Evolutionary conservation across 176 grass and related monocot species (phyloP), one percentile per base, ranked within the genome.

Genomic region (Urochloa ruziziensis): DNA sequence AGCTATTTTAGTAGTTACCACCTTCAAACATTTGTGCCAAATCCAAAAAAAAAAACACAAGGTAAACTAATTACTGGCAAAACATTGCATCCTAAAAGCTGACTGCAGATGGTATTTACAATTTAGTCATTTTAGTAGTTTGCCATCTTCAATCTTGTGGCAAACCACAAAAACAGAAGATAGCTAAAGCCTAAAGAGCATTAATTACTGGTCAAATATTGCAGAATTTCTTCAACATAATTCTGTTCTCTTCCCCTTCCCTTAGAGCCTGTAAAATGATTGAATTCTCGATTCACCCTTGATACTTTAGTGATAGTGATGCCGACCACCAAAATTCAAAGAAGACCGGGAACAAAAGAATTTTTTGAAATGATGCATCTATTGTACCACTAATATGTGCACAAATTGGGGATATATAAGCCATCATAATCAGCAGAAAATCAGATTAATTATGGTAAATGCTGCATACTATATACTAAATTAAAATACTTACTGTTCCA

Each of bases 401-500:
- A 43, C 35, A 83, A 25, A 13, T 40, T 16, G 2, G 35, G 52
- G 17, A 42, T 43, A 62, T 43, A 62, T 53, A 88, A 42, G 53
- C 21, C 12, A 9, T 52, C 19, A 60, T 69, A 15, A 61, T 82
- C 14, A 44, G 39, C 21, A 78, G 11, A 78, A 54, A 23, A 86
- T 77, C 1, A 0, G 27, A 70, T 44, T 63, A 71, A 72, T 52
- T 44, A 48, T 9, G 14, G 10, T 15, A 69, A 25, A 65, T 69
- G 19, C 59, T 58, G 13, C 0, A 60, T 12, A 51, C 36, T 11
- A 57, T 23, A 56, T 29, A 56, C 36, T 74, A 74, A 29, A 47
- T 2, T 67, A 52, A 70, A 80, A 71, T 62, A 65, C 91, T 94
- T 54, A 94, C 91, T 14, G 88, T 94, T 78, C 91, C 91, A 60